Conservation (phyloP, 2,329 filamentous ascomycete genomes). For the Aspergillus sp. region DNA sequence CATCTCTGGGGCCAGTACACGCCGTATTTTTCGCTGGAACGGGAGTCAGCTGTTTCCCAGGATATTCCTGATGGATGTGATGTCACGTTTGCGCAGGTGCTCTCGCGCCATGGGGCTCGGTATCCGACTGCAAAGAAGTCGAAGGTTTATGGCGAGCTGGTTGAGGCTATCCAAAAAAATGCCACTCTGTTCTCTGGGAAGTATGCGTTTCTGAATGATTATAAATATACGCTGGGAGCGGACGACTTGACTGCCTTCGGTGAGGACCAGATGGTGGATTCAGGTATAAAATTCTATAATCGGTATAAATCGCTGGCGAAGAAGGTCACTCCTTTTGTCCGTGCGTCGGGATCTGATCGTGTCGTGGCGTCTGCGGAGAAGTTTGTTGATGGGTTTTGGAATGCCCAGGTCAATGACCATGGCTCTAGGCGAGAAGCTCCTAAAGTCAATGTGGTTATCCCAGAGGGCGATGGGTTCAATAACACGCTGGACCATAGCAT, state of each 20-base stretch:
- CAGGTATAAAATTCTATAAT: constrained; percentile 72
- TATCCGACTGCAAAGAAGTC: constrained; percentile 74
- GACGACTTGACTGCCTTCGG: constrained; percentile 71
- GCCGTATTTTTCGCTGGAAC: constrained; percentile 70
- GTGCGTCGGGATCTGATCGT: constrained; percentile 67
- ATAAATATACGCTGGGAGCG: constrained; percentile 68
- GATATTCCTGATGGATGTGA: constrained; percentile 66
- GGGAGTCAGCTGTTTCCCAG: constrained; percentile 61
- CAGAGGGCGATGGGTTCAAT: constrained; percentile 67
- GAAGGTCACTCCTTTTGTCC: constrained; percentile 64
- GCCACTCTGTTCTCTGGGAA: constrained; percentile 57
- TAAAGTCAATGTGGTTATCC: constrained; percentile 64
- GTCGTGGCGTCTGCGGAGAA: constrained; percentile 73
- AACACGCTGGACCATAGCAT: constrained; percentile 77
- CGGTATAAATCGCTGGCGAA: constrained; percentile 67
- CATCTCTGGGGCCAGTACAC: constrained; percentile 86
- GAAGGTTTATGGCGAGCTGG: constrained; percentile 59
- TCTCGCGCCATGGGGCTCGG: constrained; percentile 82
- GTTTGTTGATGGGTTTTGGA: constrained; percentile 73
- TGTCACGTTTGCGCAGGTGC: constrained; percentile 75
- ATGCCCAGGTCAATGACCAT: constrained; percentile 49
- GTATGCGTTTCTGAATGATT: constrained; percentile 70
- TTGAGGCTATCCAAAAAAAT: constrained; percentile 65
- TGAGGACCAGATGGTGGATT: constrained; percentile 68
- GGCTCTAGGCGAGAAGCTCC: constrained; percentile 46